Percentiles rank a stretch among this genome's conserved stretches.
Conservation (phyloP, 257 asterid species). For the Nicotiana knightiana region DNA sequence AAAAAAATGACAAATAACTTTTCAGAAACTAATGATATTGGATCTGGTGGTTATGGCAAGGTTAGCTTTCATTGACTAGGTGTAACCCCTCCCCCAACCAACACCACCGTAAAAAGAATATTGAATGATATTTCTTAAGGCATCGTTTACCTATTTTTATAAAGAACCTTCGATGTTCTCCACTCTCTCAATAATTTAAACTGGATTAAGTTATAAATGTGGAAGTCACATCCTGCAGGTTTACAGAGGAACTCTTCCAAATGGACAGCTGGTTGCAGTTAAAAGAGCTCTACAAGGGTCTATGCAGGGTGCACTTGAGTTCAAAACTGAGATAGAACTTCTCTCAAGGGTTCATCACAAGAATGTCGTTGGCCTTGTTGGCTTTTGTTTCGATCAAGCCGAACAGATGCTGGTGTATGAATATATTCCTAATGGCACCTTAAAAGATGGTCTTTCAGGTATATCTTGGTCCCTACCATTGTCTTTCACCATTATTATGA, state of each 20-base stretch:
- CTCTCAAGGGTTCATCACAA: slow-evolving; percentile 98
- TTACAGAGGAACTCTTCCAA: slow-evolving; percentile 64
- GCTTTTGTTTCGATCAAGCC: slow-evolving; percentile 77
- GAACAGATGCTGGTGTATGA: slow-evolving; percentile 86
- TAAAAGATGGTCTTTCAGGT: slow-evolving; percentile 85
- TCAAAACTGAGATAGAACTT: slow-evolving; percentile 94
- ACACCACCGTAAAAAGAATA: too few relatives aligned
- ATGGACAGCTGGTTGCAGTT: slow-evolving; percentile 60
- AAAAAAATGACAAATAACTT: slow-evolving; percentile 72
- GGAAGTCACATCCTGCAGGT: slow-evolving; percentile 35
- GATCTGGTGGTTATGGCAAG: slow-evolving; percentile 94
- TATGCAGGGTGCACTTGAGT: slow-evolving; percentile 66
- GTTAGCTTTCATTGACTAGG: slow-evolving; percentile 22
- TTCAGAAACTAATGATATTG: slow-evolving; percentile 50
- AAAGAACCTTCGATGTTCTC: too few relatives aligned
- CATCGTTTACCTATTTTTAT: too few relatives aligned
- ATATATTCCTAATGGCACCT: slow-evolving; percentile 65
- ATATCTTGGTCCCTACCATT: slow-evolving; percentile 13
- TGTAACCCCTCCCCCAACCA: too few relatives aligned
- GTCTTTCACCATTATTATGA: neutral
- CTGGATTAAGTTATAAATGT: neutral
- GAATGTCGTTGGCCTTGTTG: slow-evolving; percentile 62
- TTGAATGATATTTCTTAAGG: too few relatives aligned
- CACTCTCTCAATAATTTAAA: too few relatives aligned
- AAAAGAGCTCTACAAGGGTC: slow-evolving; percentile 84